These are phyloP conservation scores for Pezicula rhizophila DNA, from an alignment of 2,329 filamentous ascomycete species.

Conservation along the genomic window DNA sequence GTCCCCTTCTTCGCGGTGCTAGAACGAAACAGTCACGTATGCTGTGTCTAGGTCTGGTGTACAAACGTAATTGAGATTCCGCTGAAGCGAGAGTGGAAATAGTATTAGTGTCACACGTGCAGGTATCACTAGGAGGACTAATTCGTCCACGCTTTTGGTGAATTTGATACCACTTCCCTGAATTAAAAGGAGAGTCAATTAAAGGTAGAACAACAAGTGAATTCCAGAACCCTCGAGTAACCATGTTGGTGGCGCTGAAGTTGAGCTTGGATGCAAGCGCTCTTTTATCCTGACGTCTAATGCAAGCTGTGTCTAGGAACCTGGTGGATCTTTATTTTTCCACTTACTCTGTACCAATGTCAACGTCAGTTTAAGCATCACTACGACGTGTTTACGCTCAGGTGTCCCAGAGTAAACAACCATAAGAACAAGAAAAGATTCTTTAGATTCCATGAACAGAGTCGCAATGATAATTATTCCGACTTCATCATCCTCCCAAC, in stretches of 20 bases:
- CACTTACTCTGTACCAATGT: no score
- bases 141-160: neutral
- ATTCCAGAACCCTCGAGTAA: conserved; percentile 5
- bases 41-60: conserved; percentile 2
- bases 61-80: conserved; percentile 1
- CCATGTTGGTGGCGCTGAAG: neutral
- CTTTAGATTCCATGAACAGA: no score
- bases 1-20: conserved; percentile 2
- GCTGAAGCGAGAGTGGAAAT: neutral
- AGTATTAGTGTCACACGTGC: neutral
- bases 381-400: no score
- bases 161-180: conserved; percentile 6
- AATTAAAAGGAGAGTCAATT: neutral
- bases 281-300: no score
- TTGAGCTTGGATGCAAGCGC: neutral
- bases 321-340: no score
- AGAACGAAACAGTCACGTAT: conserved; percentile 4
- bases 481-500: no score
- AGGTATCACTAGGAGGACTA: conserved; percentile 1
- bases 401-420: no score
- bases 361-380: no score
- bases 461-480: no score
- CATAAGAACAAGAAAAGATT: no score
- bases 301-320: no score
- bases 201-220: conserved; percentile 1